Base-by-base conservation (phyloP, 768 basidiomycete species). In the Agrocybe pediades region DNA sequence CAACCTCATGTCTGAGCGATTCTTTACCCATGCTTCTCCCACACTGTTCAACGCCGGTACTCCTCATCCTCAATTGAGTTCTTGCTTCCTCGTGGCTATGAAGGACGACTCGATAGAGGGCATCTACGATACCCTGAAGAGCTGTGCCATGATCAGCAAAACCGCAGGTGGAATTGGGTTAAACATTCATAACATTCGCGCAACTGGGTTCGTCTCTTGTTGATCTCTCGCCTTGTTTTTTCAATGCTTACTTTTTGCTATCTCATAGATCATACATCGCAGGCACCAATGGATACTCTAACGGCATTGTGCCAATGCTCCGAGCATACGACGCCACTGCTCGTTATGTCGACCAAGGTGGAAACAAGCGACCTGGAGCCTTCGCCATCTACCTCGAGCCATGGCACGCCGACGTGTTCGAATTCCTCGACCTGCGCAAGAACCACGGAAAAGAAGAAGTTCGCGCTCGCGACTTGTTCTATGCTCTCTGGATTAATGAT, bases 311-410 rank as follows among this genome's bases (percentile, higher is more conserved):
- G 1, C 97, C 97, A 13, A 99, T 99, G 96, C 88, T 99, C 41
- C 92, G 97, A 52, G 96, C 92, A 0, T 98, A 89, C 70, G 95
- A 99, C 65, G 93, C 95, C 21, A 98, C 97, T 8, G 97, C 97
- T 19, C 93, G 96, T 33, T 98, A 98, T 65, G 97, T 98, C 52
- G 97, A 98, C 69, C 96, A 98, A 68, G 96, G 97, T 47, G 97
- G 97, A 23, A 98, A 98, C 82, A 98, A 98, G 76, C 90, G 97
- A 21, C 97, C 97, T 1, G 97, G 97, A 56, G 97, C 97, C 1
- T 98, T 99, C 62, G 92, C 97, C 16, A 91, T 99, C 70, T 99
- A 99, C 74, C 79, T 98, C 66, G 97, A 99, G 74, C 97, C 97
- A 13, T 99, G 97, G 97, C 97, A 99, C 67, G 84, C 92, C 16